A percentile compares a stretch with the other conserved stretches of the same genome.
Conservation (phyloP, 352 stramenopile genomes). For the Pythium monospermum region DNA sequence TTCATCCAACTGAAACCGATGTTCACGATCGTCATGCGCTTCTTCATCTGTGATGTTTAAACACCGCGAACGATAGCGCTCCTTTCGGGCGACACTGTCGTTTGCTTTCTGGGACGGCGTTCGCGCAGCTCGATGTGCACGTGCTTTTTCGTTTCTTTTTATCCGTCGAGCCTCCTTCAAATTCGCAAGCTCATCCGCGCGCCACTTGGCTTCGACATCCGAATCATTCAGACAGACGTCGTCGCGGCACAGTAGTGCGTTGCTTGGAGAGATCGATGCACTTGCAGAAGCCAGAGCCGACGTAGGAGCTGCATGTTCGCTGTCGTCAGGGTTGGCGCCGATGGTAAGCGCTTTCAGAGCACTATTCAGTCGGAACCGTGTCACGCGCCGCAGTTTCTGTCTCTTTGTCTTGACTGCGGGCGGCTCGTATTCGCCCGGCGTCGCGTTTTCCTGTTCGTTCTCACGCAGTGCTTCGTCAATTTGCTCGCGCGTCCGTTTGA, state of each 20-base stretch:
- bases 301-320: no score
- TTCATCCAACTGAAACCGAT: neutral
- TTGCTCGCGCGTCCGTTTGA: neutral
- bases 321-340: no score
- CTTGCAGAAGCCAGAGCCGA: no score
- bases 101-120: neutral
- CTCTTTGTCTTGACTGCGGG: neutral
- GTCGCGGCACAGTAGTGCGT: no score
- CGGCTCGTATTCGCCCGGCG: neutral
- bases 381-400: neutral
- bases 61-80: neutral
- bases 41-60: neutral
- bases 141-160: no score
- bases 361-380: neutral
- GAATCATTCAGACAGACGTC: no score
- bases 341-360: slow-evolving; percentile 1
- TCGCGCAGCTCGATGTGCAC: neutral
- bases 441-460: slow-evolving; percentile 1
- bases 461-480: neutral
- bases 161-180: no score
- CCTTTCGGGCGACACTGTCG: neutral
- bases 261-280: no score
- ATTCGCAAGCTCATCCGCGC: no score
- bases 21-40: neutral
- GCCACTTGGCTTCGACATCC: no score